Conservation (phyloP, 345 rosid genomes). For the Luvunga scandens region DNA sequence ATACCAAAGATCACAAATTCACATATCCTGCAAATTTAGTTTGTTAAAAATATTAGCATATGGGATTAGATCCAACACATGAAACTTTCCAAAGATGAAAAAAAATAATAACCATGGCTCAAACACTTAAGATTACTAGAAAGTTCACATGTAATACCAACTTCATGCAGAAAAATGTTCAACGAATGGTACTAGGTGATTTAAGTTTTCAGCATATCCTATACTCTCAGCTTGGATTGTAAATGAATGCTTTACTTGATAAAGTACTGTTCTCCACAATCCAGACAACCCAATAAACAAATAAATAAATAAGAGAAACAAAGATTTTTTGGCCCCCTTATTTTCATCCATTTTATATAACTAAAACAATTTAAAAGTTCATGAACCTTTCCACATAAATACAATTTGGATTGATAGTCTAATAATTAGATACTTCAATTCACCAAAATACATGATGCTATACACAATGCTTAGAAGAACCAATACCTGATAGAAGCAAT, state of each 20-base stretch:
- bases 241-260: background rate
- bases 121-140: background rate
- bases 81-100: background rate
- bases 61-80: background rate
- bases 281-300: background rate
- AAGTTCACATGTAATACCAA: background rate
- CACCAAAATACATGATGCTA: background rate
- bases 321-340: background rate
- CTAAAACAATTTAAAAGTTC: background rate
- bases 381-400: background rate
- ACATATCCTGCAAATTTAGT: background rate
- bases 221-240: background rate
- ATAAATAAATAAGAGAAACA: background rate
- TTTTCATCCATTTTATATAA: background rate
- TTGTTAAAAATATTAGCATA: background rate
- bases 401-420: background rate
- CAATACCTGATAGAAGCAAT: conserved; percentile 88
- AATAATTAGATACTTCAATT: background rate
- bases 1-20: background rate
- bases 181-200: background rate
- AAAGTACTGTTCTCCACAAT: background rate
- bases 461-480: background rate
- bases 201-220: background rate
- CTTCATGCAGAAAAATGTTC: background rate
- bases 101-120: background rate